phyloP scores from a whole-genome alignment of 176 grass and related monocot genomes.

The Zea mays region Zm-B73-REFERENCE-NAM-5.0 NC_050105.1:112926501-112927000 shows the following conservation, averaged over 20 bases:
- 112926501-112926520: not conserved
- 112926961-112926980: conserved; percentile 12
- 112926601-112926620: not conserved
- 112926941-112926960: conserved; percentile 1
- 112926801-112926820: conserved; percentile 21
- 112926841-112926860: not conserved
- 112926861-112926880: conserved; percentile 28
- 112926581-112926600: not conserved
- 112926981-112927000: conserved; percentile 9
- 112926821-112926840: conserved; percentile 20
- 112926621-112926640: not conserved
- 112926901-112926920: not conserved
- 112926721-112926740: too few species aligned
- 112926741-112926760: not conserved
- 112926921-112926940: conserved; percentile 3
- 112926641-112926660: not conserved
- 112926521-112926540: not conserved
- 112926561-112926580: too few species aligned
- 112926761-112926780: not conserved
- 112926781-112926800: not conserved
- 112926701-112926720: conserved; percentile 16
- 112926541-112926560: not conserved
- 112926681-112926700: conserved; percentile 29
- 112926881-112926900: not conserved
- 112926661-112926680: conserved; percentile 14